Conservation (phyloP, 768 basidiomycete species). For the Scleroderma bovista region DNA sequence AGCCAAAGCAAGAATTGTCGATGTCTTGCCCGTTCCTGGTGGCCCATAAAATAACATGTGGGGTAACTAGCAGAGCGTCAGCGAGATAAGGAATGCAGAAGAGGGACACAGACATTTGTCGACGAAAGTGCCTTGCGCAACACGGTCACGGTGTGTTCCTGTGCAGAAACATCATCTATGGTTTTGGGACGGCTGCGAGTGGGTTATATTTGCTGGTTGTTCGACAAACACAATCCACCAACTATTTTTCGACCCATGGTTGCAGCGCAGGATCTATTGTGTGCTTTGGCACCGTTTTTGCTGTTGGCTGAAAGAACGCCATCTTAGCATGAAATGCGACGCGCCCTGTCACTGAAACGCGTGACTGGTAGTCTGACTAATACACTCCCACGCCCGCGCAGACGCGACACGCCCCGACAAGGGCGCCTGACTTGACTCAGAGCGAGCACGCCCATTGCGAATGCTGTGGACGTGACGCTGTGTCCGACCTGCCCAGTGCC, state of each 20-base stretch:
- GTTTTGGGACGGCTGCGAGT: conserved; percentile 83
- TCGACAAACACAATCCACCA: conserved; percentile 17
- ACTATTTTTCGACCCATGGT: conserved; percentile 99
- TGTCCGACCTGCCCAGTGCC: conserved; percentile 1
- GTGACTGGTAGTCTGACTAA: conserved; percentile 33
- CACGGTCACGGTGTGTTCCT: conserved; percentile 94
- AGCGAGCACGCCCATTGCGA: conserved; percentile 21
- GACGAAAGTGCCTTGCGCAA: conserved; percentile 86
- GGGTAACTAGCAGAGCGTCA: conserved; percentile 62
- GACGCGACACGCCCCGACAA: conserved; percentile 12
- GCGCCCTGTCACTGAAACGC: conserved; percentile 14
- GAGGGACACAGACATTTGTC: conserved; percentile 68
- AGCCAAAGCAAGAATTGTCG: conserved; percentile 91
- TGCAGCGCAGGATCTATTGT: conserved; percentile 55
- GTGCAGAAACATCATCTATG: conserved; percentile 95
- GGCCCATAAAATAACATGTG: conserved; percentile 99
- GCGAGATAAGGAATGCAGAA: background rate
- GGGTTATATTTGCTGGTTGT: conserved; percentile 4
- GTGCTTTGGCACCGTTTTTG: conserved; percentile 40
- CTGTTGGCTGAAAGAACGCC: conserved; percentile 60
- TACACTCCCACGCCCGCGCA: conserved; percentile 26
- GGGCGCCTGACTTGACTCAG: background rate
- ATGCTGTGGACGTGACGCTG: conserved; percentile 7
- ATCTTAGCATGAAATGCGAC: conserved; percentile 34
- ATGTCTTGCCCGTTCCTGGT: conserved; percentile 98